These are phyloP conservation scores for Suillus paluster DNA, from an alignment of 768 basidiomycete species.

Conservation along the genomic window DNA sequence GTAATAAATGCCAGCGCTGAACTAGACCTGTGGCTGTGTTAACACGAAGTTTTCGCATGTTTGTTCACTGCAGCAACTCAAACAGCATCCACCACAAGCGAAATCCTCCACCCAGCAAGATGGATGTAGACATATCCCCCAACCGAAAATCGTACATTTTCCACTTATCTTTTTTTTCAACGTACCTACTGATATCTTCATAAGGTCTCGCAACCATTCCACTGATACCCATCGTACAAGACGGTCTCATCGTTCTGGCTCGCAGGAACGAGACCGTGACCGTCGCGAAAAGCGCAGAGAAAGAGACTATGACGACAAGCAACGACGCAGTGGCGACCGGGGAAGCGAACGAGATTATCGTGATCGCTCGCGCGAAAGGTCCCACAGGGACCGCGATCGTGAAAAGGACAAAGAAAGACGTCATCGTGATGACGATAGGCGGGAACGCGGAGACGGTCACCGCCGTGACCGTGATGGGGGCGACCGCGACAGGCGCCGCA, in stretches of 20 bases:
- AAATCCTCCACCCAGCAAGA: conserved; percentile 54
- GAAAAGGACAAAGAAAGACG: conserved; percentile 42
- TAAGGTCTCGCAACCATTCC: conserved; percentile 73
- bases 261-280: conserved; percentile 57
- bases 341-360: conserved; percentile 54
- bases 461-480: conserved; percentile 57
- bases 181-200: conserved; percentile 10
- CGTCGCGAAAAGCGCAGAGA: conserved; percentile 58
- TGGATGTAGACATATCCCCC: conserved; percentile 69
- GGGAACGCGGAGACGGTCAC: conserved; percentile 58
- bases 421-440: conserved; percentile 51
- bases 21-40: conserved; percentile 29
- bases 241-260: conserved; percentile 73
- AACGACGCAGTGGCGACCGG: conserved; percentile 67
- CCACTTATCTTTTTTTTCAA: not conserved
- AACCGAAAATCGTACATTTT: conserved; percentile 62
- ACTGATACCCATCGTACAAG: conserved; percentile 76
- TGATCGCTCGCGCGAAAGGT: conserved; percentile 58
- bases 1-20: too few species aligned
- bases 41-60: conserved; percentile 41
- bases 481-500: conserved; percentile 63
- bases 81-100: conserved; percentile 6
- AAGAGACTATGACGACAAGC: conserved; percentile 58
- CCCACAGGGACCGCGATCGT: conserved; percentile 42
- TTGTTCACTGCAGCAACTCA: conserved; percentile 19